Conservation (phyloP, 352 stramenopile species). For the Globisporangium okanoganense region DNA sequence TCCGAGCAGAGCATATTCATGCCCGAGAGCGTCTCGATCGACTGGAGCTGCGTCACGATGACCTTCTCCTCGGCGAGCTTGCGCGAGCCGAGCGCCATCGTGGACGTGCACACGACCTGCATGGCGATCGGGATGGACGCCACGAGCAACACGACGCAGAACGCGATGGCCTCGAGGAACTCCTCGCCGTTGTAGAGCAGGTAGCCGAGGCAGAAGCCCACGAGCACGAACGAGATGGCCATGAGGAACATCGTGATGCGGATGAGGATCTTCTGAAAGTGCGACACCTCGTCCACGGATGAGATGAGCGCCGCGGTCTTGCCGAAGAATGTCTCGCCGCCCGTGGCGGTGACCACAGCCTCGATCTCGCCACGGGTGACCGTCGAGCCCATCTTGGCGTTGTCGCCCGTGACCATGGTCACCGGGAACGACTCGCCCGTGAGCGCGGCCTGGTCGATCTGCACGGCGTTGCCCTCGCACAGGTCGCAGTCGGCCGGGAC, state of each 20-base stretch:
- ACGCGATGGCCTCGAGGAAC: constrained; percentile 78
- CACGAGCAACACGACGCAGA: constrained; percentile 89
- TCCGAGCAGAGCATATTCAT: constrained; percentile 96
- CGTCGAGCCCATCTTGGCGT: constrained; percentile 85
- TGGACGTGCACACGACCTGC: constrained; percentile 92
- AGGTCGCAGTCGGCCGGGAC: constrained; percentile 92
- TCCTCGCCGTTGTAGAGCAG: constrained; percentile 80
- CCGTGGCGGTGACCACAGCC: constrained; percentile 88
- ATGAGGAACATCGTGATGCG: constrained; percentile 92
- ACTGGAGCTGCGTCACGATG: constrained; percentile 89
- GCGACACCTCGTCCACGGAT: constrained; percentile 63
- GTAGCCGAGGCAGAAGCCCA: constrained; percentile 83
- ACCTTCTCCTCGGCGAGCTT: constrained; percentile 90
- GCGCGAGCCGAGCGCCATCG: constrained; percentile 89
- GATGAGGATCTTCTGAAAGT: constrained; percentile 91
- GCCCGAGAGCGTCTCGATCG: constrained; percentile 90
- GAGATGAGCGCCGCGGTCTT: constrained; percentile 80
- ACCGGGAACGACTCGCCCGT: constrained; percentile 95
- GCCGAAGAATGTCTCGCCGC: constrained; percentile 91
- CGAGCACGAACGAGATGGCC: constrained; percentile 82
- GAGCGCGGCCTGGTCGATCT: constrained; percentile 91
- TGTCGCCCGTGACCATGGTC: constrained; percentile 71
- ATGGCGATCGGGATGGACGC: constrained; percentile 93
- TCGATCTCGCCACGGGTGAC: constrained; percentile 90
- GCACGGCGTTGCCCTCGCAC: constrained; percentile 75